Base-by-base conservation (phyloP, 176 grass and related monocot species). In the Phragmites australis region DNA sequence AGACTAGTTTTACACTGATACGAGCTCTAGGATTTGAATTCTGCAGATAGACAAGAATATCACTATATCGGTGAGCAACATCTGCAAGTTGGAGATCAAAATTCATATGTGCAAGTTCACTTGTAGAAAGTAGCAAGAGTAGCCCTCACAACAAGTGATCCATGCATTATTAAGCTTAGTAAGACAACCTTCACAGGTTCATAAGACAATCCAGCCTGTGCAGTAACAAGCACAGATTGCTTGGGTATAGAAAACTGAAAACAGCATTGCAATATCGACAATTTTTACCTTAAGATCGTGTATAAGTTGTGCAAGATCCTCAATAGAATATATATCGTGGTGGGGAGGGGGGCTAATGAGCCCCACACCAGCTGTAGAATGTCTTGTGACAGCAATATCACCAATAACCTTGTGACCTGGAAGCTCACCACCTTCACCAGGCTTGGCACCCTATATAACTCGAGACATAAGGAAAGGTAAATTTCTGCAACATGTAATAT, bases 351-450 rank as follows among this genome's bases (percentile, higher is more conserved):
- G 96, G 42, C 96, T 99, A 45, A 99, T 99, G 17, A 99, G 90
- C 48, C 96, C 93, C n/a, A 99, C 96, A 88, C 96, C 96, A 70
- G 93, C 88, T 79, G 92, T 99, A 23, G 96, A 99, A 88, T 99
- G 89, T 27, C 96, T 89, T 76, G 96, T 99, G 42, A 99, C 78
- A 3, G 93, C 93, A 85, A 99, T 99, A 88, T 99, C 96, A 83
- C 93, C 90, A 58, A 99, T 95, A 77, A 99, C 96, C 74, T 99
- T 95, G 85, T 95, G 93, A 39, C 96, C 96, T 69, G 93, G 96
- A 91, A 99, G 92, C 72, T 99, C 96, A 60, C 96, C 96, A 82
- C 96, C 96, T 90, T 99, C 96, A 67, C 96, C 96, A 73, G 93
- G 96, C 82, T 95, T 99, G 65, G 96, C 96, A 53, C 96, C 96